Evolutionary conservation across 768 basidiomycete species (phyloP), one percentile per base, ranked within the genome.

Genomic region (Tricholoma furcatifolium): DNA sequence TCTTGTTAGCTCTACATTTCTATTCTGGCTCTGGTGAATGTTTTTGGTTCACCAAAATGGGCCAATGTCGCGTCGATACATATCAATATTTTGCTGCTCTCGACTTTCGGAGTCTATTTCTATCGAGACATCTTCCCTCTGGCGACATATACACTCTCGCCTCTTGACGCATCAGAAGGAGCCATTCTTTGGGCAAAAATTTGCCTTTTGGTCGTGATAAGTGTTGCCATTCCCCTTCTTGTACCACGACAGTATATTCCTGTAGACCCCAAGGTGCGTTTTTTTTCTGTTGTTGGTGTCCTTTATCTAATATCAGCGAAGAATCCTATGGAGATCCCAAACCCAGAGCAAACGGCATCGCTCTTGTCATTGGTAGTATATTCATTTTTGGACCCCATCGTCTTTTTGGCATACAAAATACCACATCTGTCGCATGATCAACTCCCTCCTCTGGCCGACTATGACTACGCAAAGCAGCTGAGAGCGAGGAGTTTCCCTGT

Each of bases 71-170:
- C 67, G 8, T 73, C 71, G 18, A 67, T 65, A 10, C 85, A 87
- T 60, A 65, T 82, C 56, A 74, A 74, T 51, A 61, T 69, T 17
- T 59, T 86, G 1, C 65, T 85, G 9, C 57, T 83, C n/a, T 66
- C 70, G 23, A 70, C 70, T 4, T 79, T 81, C 62, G 58, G 59
- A 9, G 71, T 83, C 7, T 87, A 76, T 58, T 66, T 68, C 31
- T 84, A 83, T 59, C 76, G 85, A n/a, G 78, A 82, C 60, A 45
- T 88, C 6, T 84, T 74, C 63, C 87, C 86, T 11, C 60, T 87
- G 8, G 67, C 74, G 14, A 87, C 83, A 0, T 85, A 72, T 64
- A 73, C 70, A n/a, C 66, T 74, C 20, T 32, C 50, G 12, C 82
- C 84, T 6, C 54, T 68, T n/a, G 87, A 88, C 57, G 59, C 63